phyloP scores from a whole-genome alignment of 495 filamentous ascomycete species.

The Rhizodiscina lignyota region DNA sequence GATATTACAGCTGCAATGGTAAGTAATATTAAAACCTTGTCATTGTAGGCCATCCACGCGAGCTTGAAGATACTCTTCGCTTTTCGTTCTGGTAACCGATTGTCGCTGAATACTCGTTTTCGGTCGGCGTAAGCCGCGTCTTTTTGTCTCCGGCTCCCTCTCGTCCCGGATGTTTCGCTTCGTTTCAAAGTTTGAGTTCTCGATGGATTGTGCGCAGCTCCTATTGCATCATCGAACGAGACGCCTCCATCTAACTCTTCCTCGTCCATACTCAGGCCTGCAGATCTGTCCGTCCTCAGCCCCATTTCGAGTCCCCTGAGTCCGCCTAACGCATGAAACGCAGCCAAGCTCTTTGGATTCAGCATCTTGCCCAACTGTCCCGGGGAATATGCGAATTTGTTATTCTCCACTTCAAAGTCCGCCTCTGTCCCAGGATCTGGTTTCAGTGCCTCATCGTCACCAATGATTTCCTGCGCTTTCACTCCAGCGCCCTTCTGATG shows the following conservation, averaged over 20 bases:
- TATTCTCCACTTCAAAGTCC: conserved; percentile 59
- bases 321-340: conserved; percentile 67
- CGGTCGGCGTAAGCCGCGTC: conserved; percentile 37
- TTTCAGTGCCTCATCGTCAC: conserved; percentile 42
- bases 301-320: conserved; percentile 61
- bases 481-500: conserved; percentile 10
- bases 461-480: conserved; percentile 14
- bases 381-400: conserved; percentile 68
- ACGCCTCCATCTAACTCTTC: conserved; percentile 41
- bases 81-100: conserved; percentile 54
- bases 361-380: conserved; percentile 65
- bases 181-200: neutral
- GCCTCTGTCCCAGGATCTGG: conserved; percentile 55
- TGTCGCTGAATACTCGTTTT: conserved; percentile 50
- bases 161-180: neutral
- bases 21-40: conserved; percentile 68
- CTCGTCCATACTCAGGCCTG: conserved; percentile 67
- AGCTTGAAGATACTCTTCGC: conserved; percentile 53
- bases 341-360: conserved; percentile 66
- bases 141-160: neutral
- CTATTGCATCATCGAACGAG: conserved; percentile 51
- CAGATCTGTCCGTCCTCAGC: conserved; percentile 45
- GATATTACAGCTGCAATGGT: conserved; percentile 67
- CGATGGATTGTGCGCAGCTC: neutral
- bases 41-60: conserved; percentile 71